Percentiles rank a stretch among this genome's conserved stretches.
Evolutionary conservation across 2,329 filamentous ascomycete genomes (phyloP).

Genomic region (Fonsecaea multimorphosa): DNA sequence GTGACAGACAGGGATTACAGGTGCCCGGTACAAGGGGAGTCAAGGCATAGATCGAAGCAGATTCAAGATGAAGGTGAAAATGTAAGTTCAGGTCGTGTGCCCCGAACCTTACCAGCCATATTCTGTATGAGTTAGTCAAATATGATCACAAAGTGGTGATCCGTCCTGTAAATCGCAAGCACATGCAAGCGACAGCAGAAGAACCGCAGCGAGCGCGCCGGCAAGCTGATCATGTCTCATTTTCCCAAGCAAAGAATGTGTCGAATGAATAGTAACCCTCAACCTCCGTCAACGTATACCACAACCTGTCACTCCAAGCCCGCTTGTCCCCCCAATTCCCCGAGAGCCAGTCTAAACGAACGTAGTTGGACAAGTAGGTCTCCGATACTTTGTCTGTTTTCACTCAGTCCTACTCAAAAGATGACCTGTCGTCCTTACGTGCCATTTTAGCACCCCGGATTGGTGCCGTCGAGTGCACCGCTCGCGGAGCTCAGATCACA

Average conservation of each 20-base stretch:
- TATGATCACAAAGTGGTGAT: slow-evolving; percentile 10
- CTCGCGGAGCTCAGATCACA: slow-evolving; percentile 42
- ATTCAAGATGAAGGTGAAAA: neutral
- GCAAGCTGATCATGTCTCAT: slow-evolving; percentile 6
- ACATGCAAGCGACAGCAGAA: neutral
- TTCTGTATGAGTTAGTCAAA: slow-evolving; percentile 19
- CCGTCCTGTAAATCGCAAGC: slow-evolving; percentile 5
- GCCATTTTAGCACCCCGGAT: slow-evolving; percentile 16
- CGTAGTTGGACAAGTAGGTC: neutral
- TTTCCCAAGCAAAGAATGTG: slow-evolving; percentile 1
- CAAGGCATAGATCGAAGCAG: neutral
- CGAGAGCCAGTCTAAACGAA: neutral
- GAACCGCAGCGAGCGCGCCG: slow-evolving; percentile 4
- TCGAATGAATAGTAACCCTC: neutral
- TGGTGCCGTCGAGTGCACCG: slow-evolving; percentile 32
- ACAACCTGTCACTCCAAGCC: neutral
- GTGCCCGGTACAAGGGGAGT: neutral
- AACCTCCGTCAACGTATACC: neutral
- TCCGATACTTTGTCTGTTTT: neutral
- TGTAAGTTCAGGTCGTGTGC: neutral
- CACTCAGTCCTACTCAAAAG: neutral
- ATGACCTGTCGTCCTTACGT: neutral
- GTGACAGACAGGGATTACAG: neutral
- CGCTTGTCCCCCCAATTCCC: neutral
- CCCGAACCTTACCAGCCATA: slow-evolving; percentile 16